Conservation (phyloP, 2,329 filamentous ascomycete species). For the Diaporthe australafricana region DNA sequence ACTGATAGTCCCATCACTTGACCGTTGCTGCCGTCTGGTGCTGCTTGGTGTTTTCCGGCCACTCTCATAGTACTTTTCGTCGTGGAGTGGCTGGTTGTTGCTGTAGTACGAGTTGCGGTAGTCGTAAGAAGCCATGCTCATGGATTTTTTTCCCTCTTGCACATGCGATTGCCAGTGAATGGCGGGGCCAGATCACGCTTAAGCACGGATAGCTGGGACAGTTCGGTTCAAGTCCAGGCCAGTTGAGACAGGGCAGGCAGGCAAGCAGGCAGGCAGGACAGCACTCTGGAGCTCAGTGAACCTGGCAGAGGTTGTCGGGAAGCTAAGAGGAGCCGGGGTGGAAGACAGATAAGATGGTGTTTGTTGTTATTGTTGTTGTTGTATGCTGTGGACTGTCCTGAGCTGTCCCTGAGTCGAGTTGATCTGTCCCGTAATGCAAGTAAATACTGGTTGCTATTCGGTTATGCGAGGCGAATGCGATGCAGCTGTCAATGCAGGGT, state of each 20-base stretch:
- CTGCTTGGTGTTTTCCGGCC: conserved; percentile 36
- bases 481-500: conserved; percentile 25
- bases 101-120: conserved; percentile 66
- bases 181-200: conserved; percentile 35
- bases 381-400: neutral
- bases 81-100: conserved; percentile 49
- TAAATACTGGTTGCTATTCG: conserved; percentile 26
- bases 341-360: neutral
- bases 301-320: neutral
- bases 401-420: neutral
- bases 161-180: conserved; percentile 36
- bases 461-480: conserved; percentile 29
- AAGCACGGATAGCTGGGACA: conserved; percentile 29
- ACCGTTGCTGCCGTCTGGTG: conserved; percentile 66
- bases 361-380: conserved; percentile 9
- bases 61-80: conserved; percentile 53
- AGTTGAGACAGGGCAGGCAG: neutral
- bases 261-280: neutral
- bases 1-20: conserved; percentile 91
- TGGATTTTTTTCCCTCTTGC: conserved; percentile 1
- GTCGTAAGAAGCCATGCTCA: conserved; percentile 63
- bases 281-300: neutral
- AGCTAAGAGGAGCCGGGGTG: neutral
- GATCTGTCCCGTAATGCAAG: conserved; percentile 16
- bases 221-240: conserved; percentile 10